A percentile compares a stretch with the other conserved stretches of the same genome.
These are phyloP conservation scores for Pseudoneurospora amorphoporcata DNA, from an alignment of 495 filamentous ascomycete genomes.

Conservation along the genomic window DNA sequence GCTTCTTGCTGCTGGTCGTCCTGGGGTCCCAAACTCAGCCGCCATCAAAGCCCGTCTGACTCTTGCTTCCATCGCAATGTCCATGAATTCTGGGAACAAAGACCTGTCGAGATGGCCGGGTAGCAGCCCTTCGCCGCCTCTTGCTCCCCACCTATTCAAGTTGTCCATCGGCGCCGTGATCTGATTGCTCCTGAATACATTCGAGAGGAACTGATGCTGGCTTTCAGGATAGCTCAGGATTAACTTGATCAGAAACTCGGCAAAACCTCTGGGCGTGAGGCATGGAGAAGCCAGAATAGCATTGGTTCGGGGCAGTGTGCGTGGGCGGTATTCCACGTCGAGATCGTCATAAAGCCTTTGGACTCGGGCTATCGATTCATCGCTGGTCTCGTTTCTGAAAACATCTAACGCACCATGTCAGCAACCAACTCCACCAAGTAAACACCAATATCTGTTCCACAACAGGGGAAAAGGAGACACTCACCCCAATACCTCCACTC, in stretches of 20 bases:
- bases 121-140: neutral
- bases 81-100: neutral
- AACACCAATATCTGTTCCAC: neutral
- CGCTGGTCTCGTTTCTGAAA: neutral
- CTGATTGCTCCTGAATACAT: neutral
- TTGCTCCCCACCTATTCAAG: neutral
- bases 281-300: neutral
- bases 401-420: neutral
- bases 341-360: neutral
- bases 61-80: neutral
- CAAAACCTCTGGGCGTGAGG: neutral
- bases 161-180: neutral
- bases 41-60: neutral
- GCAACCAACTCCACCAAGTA: neutral
- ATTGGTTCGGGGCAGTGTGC: neutral
- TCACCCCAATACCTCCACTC: neutral
- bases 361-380: neutral
- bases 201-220: neutral
- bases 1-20: neutral
- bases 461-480: neutral
- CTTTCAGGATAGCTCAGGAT: neutral
- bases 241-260: neutral
- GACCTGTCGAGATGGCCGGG: neutral
- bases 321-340: neutral
- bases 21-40: neutral